Conservation (phyloP, 768 basidiomycete species). For the Suillus clintonianus region DNA sequence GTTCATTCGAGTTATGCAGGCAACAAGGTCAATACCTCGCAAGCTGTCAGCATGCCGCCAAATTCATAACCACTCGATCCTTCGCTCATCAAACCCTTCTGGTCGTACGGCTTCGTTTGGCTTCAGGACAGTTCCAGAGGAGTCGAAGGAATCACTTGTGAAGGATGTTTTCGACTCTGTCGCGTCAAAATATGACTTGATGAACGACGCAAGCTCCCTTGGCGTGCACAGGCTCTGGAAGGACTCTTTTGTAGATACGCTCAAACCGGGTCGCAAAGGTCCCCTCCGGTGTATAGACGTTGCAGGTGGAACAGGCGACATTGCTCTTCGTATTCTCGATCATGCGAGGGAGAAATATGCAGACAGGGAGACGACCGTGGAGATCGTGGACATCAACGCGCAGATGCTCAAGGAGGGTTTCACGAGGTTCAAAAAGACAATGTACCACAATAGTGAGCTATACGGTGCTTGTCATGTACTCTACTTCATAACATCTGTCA, state of each 20-base stretch:
- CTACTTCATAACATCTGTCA: constrained; percentile 30
- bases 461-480: not conserved
- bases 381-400: constrained; percentile 91
- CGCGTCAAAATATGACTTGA: constrained; percentile 92
- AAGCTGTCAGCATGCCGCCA: not conserved
- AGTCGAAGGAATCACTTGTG: constrained; percentile 86
- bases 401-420: constrained; percentile 95
- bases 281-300: constrained; percentile 88
- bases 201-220: constrained; percentile 99
- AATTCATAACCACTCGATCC: constrained; percentile 21
- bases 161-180: constrained; percentile 95
- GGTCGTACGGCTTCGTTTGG: constrained; percentile 82
- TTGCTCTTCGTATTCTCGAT: constrained; percentile 92
- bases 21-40: constrained; percentile 1
- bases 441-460: constrained; percentile 93
- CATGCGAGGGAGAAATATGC: constrained; percentile 85
- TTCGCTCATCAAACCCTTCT: constrained; percentile 16
- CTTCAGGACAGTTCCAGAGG: constrained; percentile 85
- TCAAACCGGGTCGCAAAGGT: constrained; percentile 77
- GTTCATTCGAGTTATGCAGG: not conserved
- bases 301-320: constrained; percentile 97
- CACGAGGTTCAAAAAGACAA: constrained; percentile 90
- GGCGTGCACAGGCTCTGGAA: constrained; percentile 98
- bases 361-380: constrained; percentile 86
- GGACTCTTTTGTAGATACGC: constrained; percentile 75